These are phyloP conservation scores for Lipomyces japonicus DNA, from an alignment of 805 yeast species.

Conservation along the genomic window DNA sequence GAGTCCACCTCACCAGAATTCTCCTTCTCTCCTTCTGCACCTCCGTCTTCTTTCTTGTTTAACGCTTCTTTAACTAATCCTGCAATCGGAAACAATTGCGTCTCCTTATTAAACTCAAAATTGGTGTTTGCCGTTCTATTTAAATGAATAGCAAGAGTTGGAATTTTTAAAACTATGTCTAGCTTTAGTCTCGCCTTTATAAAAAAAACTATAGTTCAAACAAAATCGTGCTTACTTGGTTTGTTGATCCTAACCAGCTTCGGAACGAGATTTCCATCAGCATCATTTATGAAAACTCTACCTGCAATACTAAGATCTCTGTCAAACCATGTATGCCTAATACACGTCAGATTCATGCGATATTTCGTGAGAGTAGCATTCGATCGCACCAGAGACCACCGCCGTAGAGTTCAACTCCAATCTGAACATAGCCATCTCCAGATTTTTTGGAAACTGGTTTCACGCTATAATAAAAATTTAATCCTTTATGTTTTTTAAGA, in stretches of 20 bases:
- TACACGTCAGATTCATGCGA: background rate
- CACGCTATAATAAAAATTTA: slow-evolving; percentile 38
- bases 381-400: slow-evolving; percentile 90
- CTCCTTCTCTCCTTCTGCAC: slow-evolving; percentile 22
- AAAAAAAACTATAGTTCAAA: background rate
- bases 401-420: slow-evolving; percentile 93
- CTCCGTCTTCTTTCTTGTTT: slow-evolving; percentile 34
- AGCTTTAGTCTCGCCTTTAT: background rate
- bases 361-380: background rate
- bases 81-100: slow-evolving; percentile 80
- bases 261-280: slow-evolving; percentile 46
- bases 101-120: slow-evolving; percentile 85
- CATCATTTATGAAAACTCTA: slow-evolving; percentile 65
- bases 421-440: slow-evolving; percentile 74
- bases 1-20: slow-evolving; percentile 39
- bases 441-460: slow-evolving; percentile 77
- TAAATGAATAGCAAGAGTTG: slow-evolving; percentile 90
- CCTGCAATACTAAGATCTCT: slow-evolving; percentile 91
- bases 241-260: slow-evolving; percentile 72
- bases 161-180: slow-evolving; percentile 64
- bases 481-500: background rate
- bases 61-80: slow-evolving; percentile 50
- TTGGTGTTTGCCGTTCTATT: slow-evolving; percentile 70
- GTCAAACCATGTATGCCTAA: slow-evolving; percentile 85
- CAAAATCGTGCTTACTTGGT: slow-evolving; percentile 44